These are phyloP conservation scores for Cytidiella melzeri DNA, from an alignment of 768 basidiomycete genomes.

Conservation along the genomic window DNA sequence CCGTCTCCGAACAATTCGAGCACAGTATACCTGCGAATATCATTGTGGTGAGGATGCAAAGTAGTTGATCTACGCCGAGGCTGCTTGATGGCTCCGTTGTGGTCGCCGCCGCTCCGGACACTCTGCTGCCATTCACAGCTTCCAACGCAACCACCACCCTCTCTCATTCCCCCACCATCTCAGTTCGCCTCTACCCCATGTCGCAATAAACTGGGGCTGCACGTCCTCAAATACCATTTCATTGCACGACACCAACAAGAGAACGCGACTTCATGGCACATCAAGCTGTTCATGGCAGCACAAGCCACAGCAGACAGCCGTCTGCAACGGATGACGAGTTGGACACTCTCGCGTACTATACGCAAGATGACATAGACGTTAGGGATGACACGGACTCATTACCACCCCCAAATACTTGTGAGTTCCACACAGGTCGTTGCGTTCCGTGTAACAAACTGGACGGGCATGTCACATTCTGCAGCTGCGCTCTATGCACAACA, in stretches of 20 bases:
- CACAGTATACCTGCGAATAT: no score
- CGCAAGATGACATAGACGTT: conserved; percentile 6
- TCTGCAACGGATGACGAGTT: conserved; percentile 2
- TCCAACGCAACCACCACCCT: not conserved
- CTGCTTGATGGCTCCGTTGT: not conserved
- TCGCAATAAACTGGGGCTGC: no score
- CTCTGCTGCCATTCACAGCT: not conserved
- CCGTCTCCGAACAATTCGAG: no score
- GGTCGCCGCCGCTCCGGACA: not conserved
- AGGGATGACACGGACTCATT: conserved; percentile 1
- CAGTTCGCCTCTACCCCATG: not conserved
- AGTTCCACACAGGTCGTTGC: conserved; percentile 1
- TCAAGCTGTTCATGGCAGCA: not conserved
- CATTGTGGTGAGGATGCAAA: no score
- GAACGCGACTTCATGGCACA: not conserved
- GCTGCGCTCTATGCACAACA: conserved; percentile 15
- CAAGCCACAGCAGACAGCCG: conserved; percentile 1
- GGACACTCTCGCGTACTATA: conserved; percentile 8
- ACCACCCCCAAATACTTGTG: conserved; percentile 9
- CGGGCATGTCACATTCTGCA: not conserved
- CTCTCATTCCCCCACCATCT: not conserved
- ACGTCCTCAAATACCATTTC: not conserved
- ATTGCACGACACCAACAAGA: not conserved
- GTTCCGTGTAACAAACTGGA: not conserved
- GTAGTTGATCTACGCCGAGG: not conserved